Base-by-base conservation (phyloP, 2,329 filamentous ascomycete genomes). In the Cytospora piceae region DNA sequence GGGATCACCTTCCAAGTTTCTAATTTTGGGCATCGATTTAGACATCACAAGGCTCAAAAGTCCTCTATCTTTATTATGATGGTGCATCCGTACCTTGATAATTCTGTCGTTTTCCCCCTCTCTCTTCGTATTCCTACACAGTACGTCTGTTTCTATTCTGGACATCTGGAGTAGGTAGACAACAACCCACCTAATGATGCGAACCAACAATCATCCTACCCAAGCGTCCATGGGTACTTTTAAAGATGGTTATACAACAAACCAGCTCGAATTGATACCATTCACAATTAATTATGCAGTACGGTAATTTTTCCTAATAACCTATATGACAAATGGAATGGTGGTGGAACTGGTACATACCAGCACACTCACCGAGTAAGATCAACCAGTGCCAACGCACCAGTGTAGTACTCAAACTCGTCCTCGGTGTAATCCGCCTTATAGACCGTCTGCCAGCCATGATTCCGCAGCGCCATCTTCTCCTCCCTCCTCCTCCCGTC, bases 381-480 rank as follows among this genome's bases (percentile, higher is more conserved):
- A 49, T 49, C 46, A 24, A 49, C n/a, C 46, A 49, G 46, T 24
- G 46, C 46, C 46, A 24, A 49, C 46, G 46, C 46, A 49, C 46
- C 46, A 24, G n/a, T 49, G 46, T 49, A 49, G 46, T 49, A 49
- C 46, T 49, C 46, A 8, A 49, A 49, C 9, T 22, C n/a, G 14
- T 49, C 46, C 46, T 49, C 46, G 46, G 46, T 24, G 46, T 49
- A 49, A 20, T 49, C 46, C n/a, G 46, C 46, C 46, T 49, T 49
- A 49, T 12, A 49, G 46, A 49, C 46, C n/a, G 46, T 49, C 46
- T 49, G 46, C 46, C 46, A 49, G 8, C 46, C 46, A n/a, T 24
- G 46, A 20, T 24, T 49, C 46, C 46, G 24, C n/a, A 49, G n/a
- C n/a, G 46, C 46, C 46, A 49, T 22, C 46, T 24, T 49, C n/a